Percentiles rank a stretch among this genome's conserved stretches.
phyloP scores from a whole-genome alignment of 2,329 filamentous ascomycete species.

The Amauroascus verrucosus region DNA sequence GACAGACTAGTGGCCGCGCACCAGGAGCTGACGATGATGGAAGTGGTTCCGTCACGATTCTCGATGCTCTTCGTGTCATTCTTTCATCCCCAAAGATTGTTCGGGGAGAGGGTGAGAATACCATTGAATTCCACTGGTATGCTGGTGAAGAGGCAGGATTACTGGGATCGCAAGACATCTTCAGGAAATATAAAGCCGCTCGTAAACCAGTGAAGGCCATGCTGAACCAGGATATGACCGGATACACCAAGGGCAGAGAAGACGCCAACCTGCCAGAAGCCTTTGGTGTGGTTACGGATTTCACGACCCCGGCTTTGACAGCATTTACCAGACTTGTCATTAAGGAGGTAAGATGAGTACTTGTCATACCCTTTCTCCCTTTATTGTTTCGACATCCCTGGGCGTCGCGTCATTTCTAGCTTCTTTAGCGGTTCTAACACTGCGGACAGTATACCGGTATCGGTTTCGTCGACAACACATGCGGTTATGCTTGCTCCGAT shows the following conservation, averaged over 20 bases:
- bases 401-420: not conserved
- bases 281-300: slow-evolving; percentile 10
- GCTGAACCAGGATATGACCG: slow-evolving; percentile 11
- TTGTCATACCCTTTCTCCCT: not conserved
- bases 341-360: slow-evolving; percentile 4
- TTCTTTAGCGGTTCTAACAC: not conserved
- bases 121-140: slow-evolving; percentile 14
- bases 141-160: slow-evolving; percentile 11
- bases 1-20: not conserved
- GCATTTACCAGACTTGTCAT: slow-evolving; percentile 11
- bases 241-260: slow-evolving; percentile 7
- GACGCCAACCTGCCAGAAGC: slow-evolving; percentile 3
- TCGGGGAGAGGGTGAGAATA: slow-evolving; percentile 3
- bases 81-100: slow-evolving; percentile 6
- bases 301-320: slow-evolving; percentile 3
- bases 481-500: slow-evolving; percentile 11
- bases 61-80: slow-evolving; percentile 4
- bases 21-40: slow-evolving; percentile 12
- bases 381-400: not conserved
- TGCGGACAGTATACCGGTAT: slow-evolving; percentile 9
- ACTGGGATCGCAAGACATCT: slow-evolving; percentile 9
- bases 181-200: slow-evolving; percentile 1
- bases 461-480: slow-evolving; percentile 3
- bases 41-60: slow-evolving; percentile 6
- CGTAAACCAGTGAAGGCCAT: slow-evolving; percentile 10